Evolutionary conservation across 208 protist species (phyloP), one percentile per base, ranked within the genome.

Genomic region (Trypanosoma vivax): DNA sequence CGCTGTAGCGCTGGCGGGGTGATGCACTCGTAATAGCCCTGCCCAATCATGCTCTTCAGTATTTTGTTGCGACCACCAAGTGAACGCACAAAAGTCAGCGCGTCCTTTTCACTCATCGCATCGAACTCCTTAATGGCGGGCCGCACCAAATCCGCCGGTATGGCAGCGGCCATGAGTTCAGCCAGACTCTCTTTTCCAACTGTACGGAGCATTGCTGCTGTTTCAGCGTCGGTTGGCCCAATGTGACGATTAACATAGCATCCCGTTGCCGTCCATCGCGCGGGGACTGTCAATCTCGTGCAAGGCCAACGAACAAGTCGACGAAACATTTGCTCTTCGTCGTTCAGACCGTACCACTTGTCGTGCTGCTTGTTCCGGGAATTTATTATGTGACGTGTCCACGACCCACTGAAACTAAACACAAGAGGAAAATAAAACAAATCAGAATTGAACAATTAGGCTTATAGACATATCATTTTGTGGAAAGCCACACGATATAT

Each of bases 11-110:
- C 93, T 14, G 78, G 51, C 6, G 96, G 95, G 19, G 83, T 79
- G 16, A 93, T 81, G 27, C 79, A 94, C 50, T 88, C 85, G 70
- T 98, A 95, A 76, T 94, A 97, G 14, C 92, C 92, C 60, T 92
- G 80, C 11, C 92, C 93, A 64, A 97, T 96, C 69, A 96, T 96
- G 50, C 63, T 90, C 63, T 94, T 95, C 19, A 82, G 35, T 0
- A 97, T 49, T 47, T 84, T 78, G 65, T 98, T 98, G 37, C 92
- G 73, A 11, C 43, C 53, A 11, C 72, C 70, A 21, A 77, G 50
- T 7, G 38, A 68, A 49, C 61, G 75, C 13, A 97, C 59, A 31
- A 78, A 59, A 1, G 59, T 52, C 13, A 96, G 67, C 3, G 75
- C 51, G 50, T 94, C 79, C 25, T 61, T 73, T 60, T 97, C 91